Base-by-base conservation (phyloP, 2,329 filamentous ascomycete species). In the Aciculosporium take region DNA sequence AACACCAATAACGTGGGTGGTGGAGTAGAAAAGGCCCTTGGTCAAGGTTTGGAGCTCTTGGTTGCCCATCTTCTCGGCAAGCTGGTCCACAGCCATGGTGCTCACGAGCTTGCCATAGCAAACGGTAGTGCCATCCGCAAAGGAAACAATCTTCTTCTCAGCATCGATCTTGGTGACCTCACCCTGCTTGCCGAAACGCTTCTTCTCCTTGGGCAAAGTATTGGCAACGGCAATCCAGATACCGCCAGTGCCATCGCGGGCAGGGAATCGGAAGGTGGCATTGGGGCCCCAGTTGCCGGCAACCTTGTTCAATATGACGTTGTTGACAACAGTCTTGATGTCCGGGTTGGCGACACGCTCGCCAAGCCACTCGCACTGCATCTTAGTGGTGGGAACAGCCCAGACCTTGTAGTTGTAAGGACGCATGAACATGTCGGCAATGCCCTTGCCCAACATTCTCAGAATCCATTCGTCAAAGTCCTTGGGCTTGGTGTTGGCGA, bases 401-500 rank as follows among this genome's bases (percentile, higher is more conserved):
- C 91, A 98, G 61, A 98, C 91, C 72, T 98, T 98, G 80, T 81
- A 98, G 78, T 98, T 98, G 76, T 98, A 98, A 41, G 91, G 91
- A 56, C 91, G 76, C 91, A 98, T 98, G 76, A 98, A 98, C 54
- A 89, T 74, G 63, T 98, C 79, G 51, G 88, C 89, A 56, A 98
- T 74, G 54, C 89, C 89, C 54, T 76, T 69, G 56, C 91, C 91
- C 68, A 83, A 88, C 71, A 83, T 93, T 56, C 91, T 80, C 55
- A 96, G 63, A 58, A 96, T 96, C 88, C 88, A 96, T 71, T 98
- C 87, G 59, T 98, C 91, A 56, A 98, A 98, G 69, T 93, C 74
- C 72, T 88, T 82, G 55, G 91, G 91, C 74, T 96, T 96, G 51
- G 79, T 85, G 68, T 78, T 89, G 57, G 85, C 71, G 36, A 93